Conservation (phyloP, 805 yeast species). For the Ogataea corticis region DNA sequence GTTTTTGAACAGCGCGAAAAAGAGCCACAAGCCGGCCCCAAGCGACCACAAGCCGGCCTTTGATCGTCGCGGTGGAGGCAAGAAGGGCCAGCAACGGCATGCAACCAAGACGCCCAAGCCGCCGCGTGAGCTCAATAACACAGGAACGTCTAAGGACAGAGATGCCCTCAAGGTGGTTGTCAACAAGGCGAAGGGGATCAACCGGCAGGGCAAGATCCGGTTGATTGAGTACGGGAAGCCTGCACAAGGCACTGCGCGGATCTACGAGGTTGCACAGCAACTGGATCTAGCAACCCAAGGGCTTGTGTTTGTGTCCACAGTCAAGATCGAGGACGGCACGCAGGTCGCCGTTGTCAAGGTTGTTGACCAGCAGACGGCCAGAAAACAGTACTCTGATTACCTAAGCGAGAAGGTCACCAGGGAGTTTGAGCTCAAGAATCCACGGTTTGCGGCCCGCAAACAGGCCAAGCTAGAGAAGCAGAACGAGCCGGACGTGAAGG, state of each 20-base stretch:
- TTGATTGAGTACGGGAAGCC: constrained; percentile 17
- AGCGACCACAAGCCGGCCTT: too few species aligned
- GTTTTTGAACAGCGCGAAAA: background rate
- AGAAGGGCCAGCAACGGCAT: background rate
- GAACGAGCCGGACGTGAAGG: constrained; percentile 38
- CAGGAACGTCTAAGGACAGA: constrained; percentile 31
- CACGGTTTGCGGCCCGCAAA: constrained; percentile 13
- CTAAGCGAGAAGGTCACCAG: constrained; percentile 23
- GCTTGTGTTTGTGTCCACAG: constrained; percentile 21
- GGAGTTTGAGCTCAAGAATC: constrained; percentile 17
- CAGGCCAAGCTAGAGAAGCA: constrained; percentile 11
- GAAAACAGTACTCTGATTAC: constrained; percentile 31
- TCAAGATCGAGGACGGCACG: constrained; percentile 10
- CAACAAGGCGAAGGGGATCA: constrained; percentile 16
- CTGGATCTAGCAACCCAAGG: constrained; percentile 30
- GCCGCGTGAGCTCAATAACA: constrained; percentile 12
- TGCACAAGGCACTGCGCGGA: constrained; percentile 6
- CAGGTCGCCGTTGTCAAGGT: constrained; percentile 26
- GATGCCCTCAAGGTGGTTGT: constrained; percentile 29
- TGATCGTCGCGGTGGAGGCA: too few species aligned
- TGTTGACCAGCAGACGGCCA: constrained; percentile 24
- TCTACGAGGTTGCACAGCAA: constrained; percentile 12
- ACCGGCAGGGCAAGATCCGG: constrained; percentile 21
- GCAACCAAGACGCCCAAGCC: background rate
- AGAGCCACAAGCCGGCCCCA: background rate